phyloP scores from a whole-genome alignment of 768 basidiomycete species.

The Macrolepiota fuliginosa region DNA sequence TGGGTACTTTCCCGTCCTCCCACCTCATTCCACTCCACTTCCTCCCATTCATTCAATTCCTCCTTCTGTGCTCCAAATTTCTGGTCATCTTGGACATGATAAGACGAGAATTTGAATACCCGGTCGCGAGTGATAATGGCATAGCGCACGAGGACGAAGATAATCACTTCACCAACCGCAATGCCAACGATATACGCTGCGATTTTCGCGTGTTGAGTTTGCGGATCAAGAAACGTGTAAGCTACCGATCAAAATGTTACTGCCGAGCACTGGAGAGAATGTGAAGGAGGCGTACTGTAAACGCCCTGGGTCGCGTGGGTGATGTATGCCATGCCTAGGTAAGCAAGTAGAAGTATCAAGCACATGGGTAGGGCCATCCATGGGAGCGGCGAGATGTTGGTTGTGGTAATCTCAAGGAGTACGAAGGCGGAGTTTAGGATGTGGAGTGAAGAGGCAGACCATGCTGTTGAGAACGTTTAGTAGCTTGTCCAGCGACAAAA shows the following conservation, averaged over 20 bases:
- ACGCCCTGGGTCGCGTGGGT: constrained; percentile 55
- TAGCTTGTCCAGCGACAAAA: background rate
- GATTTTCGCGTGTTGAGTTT: constrained; percentile 37
- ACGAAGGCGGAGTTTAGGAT: constrained; percentile 55
- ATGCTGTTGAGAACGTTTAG: constrained; percentile 35
- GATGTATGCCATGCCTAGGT: constrained; percentile 67
- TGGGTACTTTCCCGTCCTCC: background rate
- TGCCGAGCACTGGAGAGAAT: background rate
- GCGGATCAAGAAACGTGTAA: constrained; percentile 62
- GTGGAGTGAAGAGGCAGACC: constrained; percentile 57
- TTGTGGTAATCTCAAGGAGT: constrained; percentile 54
- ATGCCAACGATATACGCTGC: constrained; percentile 65
- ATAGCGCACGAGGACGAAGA: constrained; percentile 49
- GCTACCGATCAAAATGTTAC: constrained; percentile 30
- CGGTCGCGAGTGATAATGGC: constrained; percentile 32
- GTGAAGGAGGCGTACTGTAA: constrained; percentile 45
- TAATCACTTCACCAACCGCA: constrained; percentile 42
- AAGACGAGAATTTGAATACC: background rate
- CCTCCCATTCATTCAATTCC: constrained; percentile 4
- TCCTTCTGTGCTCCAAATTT: background rate
- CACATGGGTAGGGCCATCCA: constrained; percentile 47
- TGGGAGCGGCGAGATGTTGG: constrained; percentile 46
- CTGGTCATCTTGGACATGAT: background rate
- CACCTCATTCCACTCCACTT: constrained; percentile 2
- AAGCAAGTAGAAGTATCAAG: constrained; percentile 49